These are phyloP conservation scores for Mucuna pruriens DNA, from an alignment of 306 rosid genomes.

Conservation along the genomic window DNA sequence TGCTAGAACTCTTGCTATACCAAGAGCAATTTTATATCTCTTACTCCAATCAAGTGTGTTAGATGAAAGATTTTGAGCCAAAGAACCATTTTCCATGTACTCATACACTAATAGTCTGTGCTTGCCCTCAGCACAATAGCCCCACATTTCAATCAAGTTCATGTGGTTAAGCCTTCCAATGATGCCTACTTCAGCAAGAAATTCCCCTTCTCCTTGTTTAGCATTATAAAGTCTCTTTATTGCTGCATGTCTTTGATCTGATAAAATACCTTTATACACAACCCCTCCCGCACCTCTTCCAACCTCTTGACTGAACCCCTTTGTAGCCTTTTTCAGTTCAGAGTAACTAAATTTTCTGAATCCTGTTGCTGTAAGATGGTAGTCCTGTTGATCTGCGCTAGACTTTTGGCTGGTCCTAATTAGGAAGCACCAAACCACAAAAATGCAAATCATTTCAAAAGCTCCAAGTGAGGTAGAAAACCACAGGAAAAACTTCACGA, in stretches of 20 bases:
- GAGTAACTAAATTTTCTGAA: conserved; percentile 45
- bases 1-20: conserved; percentile 38
- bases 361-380: conserved; percentile 31
- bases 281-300: conserved; percentile 62
- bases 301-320: conserved; percentile 51
- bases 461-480: conserved; percentile 30
- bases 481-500: conserved; percentile 41
- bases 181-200: conserved; percentile 40
- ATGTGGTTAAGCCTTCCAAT: conserved; percentile 47
- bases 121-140: conserved; percentile 42
- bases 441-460: conserved; percentile 1
- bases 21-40: conserved; percentile 36
- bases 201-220: conserved; percentile 42
- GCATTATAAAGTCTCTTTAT: conserved; percentile 50
- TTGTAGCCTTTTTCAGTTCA: conserved; percentile 50
- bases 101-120: conserved; percentile 38
- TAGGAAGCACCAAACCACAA: background rate
- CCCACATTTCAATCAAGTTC: conserved; percentile 51
- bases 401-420: conserved; percentile 25
- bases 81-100: conserved; percentile 46
- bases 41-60: conserved; percentile 37
- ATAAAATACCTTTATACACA: conserved; percentile 54
- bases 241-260: conserved; percentile 54
- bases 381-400: conserved; percentile 13
- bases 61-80: conserved; percentile 28